These are phyloP conservation scores for Adenanthera pavonina DNA, from an alignment of 306 rosid genomes.

Conservation along the genomic window DNA sequence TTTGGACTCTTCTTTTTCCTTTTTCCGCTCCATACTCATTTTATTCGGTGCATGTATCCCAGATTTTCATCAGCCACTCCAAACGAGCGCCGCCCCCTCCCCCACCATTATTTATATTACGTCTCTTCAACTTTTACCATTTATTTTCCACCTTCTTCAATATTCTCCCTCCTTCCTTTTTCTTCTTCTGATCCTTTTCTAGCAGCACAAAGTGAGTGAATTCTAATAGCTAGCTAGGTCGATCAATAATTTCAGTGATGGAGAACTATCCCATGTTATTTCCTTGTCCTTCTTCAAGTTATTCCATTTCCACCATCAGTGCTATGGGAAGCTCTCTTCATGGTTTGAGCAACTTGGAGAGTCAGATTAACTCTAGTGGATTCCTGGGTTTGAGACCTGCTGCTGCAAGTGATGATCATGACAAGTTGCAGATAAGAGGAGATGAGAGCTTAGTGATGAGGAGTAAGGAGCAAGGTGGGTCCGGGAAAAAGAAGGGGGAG, in stretches of 20 bases:
- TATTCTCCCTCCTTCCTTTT: background rate
- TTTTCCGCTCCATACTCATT: background rate
- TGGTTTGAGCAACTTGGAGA: slow-evolving; percentile 24
- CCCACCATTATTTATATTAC: slow-evolving; percentile 33
- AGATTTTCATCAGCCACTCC: background rate
- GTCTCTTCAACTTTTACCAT: slow-evolving; percentile 29
- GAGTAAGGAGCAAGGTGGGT: background rate
- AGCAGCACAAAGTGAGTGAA: background rate
- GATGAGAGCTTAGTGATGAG: slow-evolving; percentile 7
- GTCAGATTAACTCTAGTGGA: slow-evolving; percentile 47
- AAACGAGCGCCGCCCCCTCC: slow-evolving; percentile 44
- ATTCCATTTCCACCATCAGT: slow-evolving; percentile 33
- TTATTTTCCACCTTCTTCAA: background rate
- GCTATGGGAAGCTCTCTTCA: slow-evolving; percentile 32
- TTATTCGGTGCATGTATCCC: slow-evolving; percentile 41
- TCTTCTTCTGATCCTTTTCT: background rate
- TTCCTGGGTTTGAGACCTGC: slow-evolving; percentile 46
- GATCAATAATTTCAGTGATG: slow-evolving; percentile 31
- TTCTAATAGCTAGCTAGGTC: background rate
- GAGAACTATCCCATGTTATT: slow-evolving; percentile 65
- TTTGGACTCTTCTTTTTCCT: slow-evolving; percentile 15
- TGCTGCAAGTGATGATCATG: background rate
- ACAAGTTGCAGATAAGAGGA: background rate
- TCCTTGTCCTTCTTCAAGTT: slow-evolving; percentile 51
- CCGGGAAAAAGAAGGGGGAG: slow-evolving; percentile 50